These are phyloP conservation scores for Colletotrichum eremochloae DNA, from an alignment of 2,329 filamentous ascomycete species.

Conservation along the genomic window DNA sequence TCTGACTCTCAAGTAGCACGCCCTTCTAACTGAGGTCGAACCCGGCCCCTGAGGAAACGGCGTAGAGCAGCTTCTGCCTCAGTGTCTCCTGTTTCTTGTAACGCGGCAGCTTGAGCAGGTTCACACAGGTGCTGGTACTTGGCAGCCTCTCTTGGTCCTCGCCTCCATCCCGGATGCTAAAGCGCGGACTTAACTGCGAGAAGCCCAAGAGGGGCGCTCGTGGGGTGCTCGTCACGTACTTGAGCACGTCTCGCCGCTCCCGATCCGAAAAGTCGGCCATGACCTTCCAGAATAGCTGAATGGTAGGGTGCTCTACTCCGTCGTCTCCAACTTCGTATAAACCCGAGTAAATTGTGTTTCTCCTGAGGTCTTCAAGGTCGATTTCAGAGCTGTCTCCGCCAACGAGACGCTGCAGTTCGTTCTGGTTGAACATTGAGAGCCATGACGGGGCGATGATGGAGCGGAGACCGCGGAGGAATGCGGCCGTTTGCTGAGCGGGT, in stretches of 20 bases:
- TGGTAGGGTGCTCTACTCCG: constrained; percentile 84
- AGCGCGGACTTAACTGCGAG: constrained; percentile 83
- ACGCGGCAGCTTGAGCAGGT: constrained; percentile 89
- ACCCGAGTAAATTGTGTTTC: constrained; percentile 88
- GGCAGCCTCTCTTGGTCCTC: constrained; percentile 83
- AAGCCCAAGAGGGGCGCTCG: constrained; percentile 92
- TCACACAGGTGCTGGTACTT: constrained; percentile 96
- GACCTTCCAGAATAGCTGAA: constrained; percentile 92
- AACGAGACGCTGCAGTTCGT: constrained; percentile 92
- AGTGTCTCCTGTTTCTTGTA: constrained; percentile 77
- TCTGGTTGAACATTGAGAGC: constrained; percentile 99
- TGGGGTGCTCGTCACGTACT: constrained; percentile 95
- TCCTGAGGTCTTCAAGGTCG: constrained; percentile 86
- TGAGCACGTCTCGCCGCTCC: constrained; percentile 87
- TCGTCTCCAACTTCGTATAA: constrained; percentile 93
- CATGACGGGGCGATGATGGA: constrained; percentile 91
- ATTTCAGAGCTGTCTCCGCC: constrained; percentile 89
- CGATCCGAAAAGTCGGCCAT: constrained; percentile 81
- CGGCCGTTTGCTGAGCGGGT: constrained; percentile 83
- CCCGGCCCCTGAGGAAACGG: constrained; percentile 88
- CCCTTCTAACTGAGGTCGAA: constrained; percentile 79
- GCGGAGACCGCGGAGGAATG: constrained; percentile 88
- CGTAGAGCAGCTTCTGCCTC: constrained; percentile 87
- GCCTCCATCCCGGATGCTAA: constrained; percentile 89
- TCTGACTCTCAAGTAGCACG: not conserved